A percentile compares a stretch with the other conserved stretches of the same genome.
These are phyloP conservation scores for Colletotrichum salicis DNA, from an alignment of 2,329 filamentous ascomycete species.

Conservation along the genomic window DNA sequence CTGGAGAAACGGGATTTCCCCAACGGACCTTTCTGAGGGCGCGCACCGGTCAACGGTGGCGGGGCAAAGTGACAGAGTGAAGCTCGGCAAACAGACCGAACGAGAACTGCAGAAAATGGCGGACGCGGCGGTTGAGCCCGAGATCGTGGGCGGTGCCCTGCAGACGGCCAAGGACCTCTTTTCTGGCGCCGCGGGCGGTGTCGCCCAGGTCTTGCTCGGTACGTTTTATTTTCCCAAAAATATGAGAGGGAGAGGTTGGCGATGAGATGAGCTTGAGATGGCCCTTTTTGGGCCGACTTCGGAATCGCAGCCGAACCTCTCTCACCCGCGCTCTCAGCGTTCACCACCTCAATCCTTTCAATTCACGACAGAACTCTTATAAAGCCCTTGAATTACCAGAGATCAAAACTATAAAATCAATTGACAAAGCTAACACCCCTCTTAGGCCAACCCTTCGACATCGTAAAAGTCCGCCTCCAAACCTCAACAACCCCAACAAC, in stretches of 20 bases:
- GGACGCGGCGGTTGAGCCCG: slow-evolving; percentile 31
- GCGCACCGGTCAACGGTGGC: slow-evolving; percentile 8
- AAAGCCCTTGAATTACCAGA: fast-evolving
- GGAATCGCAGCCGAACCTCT: slow-evolving; percentile 96
- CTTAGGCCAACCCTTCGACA: slow-evolving; percentile 80
- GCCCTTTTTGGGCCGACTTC: slow-evolving; percentile 84
- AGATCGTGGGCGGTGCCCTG: slow-evolving; percentile 46
- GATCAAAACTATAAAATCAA: neutral
- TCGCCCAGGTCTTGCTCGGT: slow-evolving; percentile 96
- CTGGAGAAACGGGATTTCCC: neutral
- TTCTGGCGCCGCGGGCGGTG: slow-evolving; percentile 87
- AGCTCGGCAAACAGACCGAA: slow-evolving; percentile 10
- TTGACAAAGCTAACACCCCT: slow-evolving; percentile 18
- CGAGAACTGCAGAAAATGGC: slow-evolving; percentile 16
- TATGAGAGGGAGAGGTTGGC: neutral
- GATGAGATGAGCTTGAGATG: slow-evolving; percentile 14
- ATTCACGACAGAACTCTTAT: too few relatives aligned
- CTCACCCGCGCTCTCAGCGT: slow-evolving; percentile 75
- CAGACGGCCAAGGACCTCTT: slow-evolving; percentile 89
- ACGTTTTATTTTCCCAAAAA: slow-evolving; percentile 46
- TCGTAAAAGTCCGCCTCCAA: slow-evolving; percentile 96
- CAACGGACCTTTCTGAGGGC: neutral
- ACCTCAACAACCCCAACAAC: slow-evolving; percentile 84
- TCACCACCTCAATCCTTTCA: slow-evolving; percentile 71
- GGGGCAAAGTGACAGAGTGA: slow-evolving; percentile 11